These are phyloP conservation scores for Zopfia rhizophila DNA, from an alignment of 2,329 filamentous ascomycete genomes.

Conservation along the genomic window DNA sequence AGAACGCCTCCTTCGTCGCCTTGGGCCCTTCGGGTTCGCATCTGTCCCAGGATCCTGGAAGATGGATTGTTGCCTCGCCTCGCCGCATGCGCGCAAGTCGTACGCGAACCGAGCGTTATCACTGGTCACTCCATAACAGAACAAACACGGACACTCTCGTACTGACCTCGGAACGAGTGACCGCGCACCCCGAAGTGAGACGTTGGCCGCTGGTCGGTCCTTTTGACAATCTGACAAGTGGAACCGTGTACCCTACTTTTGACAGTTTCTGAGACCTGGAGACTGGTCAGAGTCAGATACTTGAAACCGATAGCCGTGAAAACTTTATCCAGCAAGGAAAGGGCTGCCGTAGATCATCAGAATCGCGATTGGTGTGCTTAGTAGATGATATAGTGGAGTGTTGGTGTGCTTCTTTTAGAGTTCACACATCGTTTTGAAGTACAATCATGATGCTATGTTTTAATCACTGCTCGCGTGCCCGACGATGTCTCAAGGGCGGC, in stretches of 20 bases:
- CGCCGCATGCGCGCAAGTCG: too few species aligned
- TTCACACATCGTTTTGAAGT: conserved; percentile 4
- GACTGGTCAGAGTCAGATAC: conserved; percentile 10
- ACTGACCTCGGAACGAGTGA: not conserved
- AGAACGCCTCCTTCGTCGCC: not conserved
- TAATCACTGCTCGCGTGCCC: conserved; percentile 51
- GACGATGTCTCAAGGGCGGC: conserved; percentile 73
- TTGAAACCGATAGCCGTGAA: conserved; percentile 15
- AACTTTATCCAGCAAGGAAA: conserved; percentile 15
- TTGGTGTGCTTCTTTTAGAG: conserved; percentile 6
- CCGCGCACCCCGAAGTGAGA: conserved; percentile 17
- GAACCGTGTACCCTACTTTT: conserved; percentile 3
- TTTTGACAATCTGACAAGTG: conserved; percentile 21
- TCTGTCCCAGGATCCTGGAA: conserved; percentile 12
- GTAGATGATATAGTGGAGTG: too few species aligned
- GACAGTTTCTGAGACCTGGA: conserved; percentile 5
- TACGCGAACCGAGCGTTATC: too few species aligned
- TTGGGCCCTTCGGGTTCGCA: too few species aligned
- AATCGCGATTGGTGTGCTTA: too few species aligned
- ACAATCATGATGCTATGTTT: too few species aligned
- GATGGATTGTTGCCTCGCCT: too few species aligned
- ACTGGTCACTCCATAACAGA: too few species aligned
- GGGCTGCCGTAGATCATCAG: conserved; percentile 22
- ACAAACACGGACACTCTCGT: too few species aligned
- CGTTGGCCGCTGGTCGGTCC: conserved; percentile 19